Evolutionary conservation across 331 rosid species (phyloP).

Genomic region (Erythrophleum ivorense): DNA sequence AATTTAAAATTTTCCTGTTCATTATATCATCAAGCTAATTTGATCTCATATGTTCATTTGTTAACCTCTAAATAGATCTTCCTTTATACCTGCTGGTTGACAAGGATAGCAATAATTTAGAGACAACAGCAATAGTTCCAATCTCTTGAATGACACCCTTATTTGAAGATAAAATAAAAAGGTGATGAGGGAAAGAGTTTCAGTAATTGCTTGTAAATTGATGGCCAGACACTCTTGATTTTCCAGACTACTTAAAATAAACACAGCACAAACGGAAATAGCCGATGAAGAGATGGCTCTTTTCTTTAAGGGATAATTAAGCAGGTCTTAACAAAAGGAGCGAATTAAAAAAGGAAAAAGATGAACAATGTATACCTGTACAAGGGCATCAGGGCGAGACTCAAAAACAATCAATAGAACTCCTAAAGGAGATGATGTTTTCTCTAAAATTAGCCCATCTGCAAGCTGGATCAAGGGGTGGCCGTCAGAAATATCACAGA

Average conservation of each 20-base stretch:
- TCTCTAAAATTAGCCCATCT: constrained; percentile 91
- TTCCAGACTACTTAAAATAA: constrained; percentile 6
- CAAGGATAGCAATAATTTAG: not conserved
- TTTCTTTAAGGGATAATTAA: not conserved
- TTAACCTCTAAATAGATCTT: constrained; percentile 15
- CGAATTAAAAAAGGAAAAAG: not conserved
- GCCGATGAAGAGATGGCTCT: not conserved
- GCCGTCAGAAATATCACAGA: constrained; percentile 41
- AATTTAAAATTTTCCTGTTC: not conserved
- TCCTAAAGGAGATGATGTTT: constrained; percentile 93
- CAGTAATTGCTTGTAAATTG: not conserved
- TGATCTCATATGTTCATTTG: not conserved
- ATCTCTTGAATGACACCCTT: not conserved
- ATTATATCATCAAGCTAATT: constrained; percentile 5
- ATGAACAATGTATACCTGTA: constrained; percentile 67
- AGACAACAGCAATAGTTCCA: not conserved
- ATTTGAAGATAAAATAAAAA: not conserved
- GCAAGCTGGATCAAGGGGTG: constrained; percentile 66
- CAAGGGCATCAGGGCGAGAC: constrained; percentile 97
- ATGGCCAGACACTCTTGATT: not conserved
- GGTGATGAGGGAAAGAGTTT: not conserved
- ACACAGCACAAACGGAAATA: not conserved
- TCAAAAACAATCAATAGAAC: constrained; percentile 93
- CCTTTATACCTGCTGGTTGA: not conserved
- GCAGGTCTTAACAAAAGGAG: not conserved